A percentile compares a stretch with the other conserved stretches of the same genome.
phyloP scores from a whole-genome alignment of 179 eudicot species.

The Carnegiea gigantea region DNA sequence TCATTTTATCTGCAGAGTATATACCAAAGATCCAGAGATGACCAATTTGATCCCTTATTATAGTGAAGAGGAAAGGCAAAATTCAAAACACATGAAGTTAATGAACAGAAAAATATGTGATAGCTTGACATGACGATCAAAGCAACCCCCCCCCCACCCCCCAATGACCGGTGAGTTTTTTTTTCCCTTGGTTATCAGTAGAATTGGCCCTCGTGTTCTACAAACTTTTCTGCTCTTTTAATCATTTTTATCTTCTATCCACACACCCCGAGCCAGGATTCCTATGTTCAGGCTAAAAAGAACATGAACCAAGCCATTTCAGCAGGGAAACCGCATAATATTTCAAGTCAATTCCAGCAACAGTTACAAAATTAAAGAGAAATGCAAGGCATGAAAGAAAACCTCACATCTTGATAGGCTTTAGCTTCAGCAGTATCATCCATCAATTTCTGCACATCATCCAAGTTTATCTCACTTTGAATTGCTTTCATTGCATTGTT shows the following conservation, averaged over 20 bases:
- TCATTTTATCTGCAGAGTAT: no score
- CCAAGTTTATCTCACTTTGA: slow-evolving; percentile 86
- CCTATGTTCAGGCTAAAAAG: background rate
- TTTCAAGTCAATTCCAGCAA: slow-evolving; percentile 3
- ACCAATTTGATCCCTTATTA: background rate
- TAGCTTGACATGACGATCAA: background rate
- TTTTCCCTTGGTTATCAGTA: background rate
- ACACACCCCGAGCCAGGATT: no score
- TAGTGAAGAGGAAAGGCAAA: background rate
- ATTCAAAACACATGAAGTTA: background rate
- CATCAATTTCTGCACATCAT: slow-evolving; percentile 96
- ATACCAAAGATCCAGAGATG: background rate
- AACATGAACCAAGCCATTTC: background rate
- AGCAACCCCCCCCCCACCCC: no score
- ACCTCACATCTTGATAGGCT: slow-evolving; percentile 96
- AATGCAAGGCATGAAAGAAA: slow-evolving; percentile 1
- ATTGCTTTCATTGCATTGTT: slow-evolving; percentile 84
- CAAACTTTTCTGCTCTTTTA: background rate
- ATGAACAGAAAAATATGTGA: background rate
- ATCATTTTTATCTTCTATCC: background rate
- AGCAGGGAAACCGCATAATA: slow-evolving; percentile 1
- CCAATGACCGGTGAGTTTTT: background rate
- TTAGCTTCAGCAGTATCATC: slow-evolving; percentile 97
- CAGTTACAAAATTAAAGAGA: background rate
- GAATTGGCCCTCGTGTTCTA: background rate